Percentiles rank a stretch among this genome's conserved stretches.
These are phyloP conservation scores for Stentor coeruleus DNA, from an alignment of 73 alveolate genomes.

Conservation along the genomic window DNA sequence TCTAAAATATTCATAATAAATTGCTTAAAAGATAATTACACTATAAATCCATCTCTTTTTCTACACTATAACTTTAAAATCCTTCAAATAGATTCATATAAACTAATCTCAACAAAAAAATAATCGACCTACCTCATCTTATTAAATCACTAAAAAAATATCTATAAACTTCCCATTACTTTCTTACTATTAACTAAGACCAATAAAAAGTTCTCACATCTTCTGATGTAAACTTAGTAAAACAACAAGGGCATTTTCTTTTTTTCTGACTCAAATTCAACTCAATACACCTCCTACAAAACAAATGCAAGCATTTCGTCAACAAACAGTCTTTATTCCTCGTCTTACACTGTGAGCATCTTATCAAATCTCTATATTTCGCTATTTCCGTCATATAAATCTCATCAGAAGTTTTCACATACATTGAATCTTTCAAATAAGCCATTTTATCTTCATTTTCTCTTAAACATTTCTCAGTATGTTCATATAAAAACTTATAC, in stretches of 20 bases:
- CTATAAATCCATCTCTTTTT: too few relatives aligned
- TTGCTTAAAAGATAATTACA: too few relatives aligned
- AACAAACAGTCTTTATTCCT: background rate
- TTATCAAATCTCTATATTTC: background rate
- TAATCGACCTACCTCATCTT: too few relatives aligned
- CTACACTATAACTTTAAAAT: too few relatives aligned
- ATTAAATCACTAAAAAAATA: too few relatives aligned
- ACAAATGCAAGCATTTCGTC: constrained; percentile 19
- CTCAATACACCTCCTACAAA: constrained; percentile 22
- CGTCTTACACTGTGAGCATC: constrained; percentile 11
- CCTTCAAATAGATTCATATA: too few relatives aligned
- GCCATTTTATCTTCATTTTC: background rate
- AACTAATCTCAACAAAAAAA: too few relatives aligned
- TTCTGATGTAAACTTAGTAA: background rate
- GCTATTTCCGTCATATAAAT: background rate
- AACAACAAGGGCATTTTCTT: constrained; percentile 29
- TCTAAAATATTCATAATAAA: too few relatives aligned
- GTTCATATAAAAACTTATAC: constrained; percentile 9
- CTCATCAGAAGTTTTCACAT: background rate
- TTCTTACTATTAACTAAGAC: too few relatives aligned
- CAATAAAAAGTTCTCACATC: constrained; percentile 23
- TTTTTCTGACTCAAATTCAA: background rate
- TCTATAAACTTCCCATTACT: too few relatives aligned
- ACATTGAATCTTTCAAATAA: background rate
- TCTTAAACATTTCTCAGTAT: background rate